These are phyloP conservation scores for Chalciporus piperatoides DNA, from an alignment of 1,284 basidiomycete species.

Conservation along the genomic window DNA sequence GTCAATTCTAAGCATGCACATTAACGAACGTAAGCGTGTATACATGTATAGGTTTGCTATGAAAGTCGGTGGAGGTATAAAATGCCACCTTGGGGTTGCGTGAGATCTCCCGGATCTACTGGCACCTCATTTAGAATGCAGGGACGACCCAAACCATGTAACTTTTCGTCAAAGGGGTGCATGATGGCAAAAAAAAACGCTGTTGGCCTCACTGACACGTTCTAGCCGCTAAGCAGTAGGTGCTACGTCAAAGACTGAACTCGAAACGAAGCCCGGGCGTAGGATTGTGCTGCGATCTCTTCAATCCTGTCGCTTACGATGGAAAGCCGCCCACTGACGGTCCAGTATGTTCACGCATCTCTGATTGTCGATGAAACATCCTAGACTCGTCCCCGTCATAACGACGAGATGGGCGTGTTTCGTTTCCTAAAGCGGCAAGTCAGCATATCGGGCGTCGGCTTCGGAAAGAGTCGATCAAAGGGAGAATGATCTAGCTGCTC, in stretches of 20 bases:
- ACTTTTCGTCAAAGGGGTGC: not conserved
- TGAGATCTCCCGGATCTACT: not conserved
- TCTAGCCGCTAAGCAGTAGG: not conserved
- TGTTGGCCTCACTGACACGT: not conserved
- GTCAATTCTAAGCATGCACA: too few species aligned
- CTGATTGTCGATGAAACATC: too few species aligned
- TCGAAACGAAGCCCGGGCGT: not conserved
- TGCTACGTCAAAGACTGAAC: not conserved
- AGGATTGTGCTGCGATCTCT: not conserved
- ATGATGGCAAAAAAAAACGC: not conserved
- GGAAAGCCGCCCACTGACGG: too few species aligned
- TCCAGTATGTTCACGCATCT: too few species aligned
- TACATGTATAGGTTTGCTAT: not conserved
- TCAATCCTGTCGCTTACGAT: not conserved
- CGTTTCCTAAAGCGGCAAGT: slow-evolving; percentile 1
- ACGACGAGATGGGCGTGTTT: not conserved
- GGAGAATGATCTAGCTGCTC: not conserved
- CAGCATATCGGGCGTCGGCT: not conserved
- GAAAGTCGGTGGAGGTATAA: not conserved
- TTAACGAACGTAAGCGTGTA: too few species aligned
- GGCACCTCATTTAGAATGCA: not conserved
- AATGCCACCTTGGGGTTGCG: not conserved
- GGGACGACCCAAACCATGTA: not conserved
- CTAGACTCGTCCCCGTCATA: too few species aligned
- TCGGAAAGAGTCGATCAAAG: not conserved